These are phyloP conservation scores for Cladosporium cucumerinum DNA, from an alignment of 2,329 filamentous ascomycete genomes.

Conservation along the genomic window DNA sequence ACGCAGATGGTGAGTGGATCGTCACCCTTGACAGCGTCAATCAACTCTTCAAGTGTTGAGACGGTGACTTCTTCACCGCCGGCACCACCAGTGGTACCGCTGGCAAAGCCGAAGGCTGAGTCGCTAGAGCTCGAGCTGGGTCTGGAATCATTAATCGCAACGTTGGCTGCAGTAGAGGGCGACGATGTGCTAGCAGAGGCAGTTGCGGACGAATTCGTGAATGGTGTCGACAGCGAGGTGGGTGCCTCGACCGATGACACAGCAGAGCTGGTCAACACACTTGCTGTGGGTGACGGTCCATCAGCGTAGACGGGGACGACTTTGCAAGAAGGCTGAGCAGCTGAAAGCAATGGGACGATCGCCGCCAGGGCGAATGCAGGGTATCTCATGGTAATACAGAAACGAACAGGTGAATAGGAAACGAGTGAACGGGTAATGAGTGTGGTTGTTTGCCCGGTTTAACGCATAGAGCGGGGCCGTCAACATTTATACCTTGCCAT, in stretches of 20 bases:
- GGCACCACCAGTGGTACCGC: slow-evolving; percentile 45
- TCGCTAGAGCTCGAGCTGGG: neutral
- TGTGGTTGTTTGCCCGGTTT: neutral
- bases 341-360: neutral
- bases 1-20: slow-evolving; percentile 46
- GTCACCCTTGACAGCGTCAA: slow-evolving; percentile 34
- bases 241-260: neutral
- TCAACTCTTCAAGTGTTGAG: slow-evolving; percentile 43
- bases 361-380: neutral
- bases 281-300: neutral
- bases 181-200: neutral
- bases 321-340: neutral
- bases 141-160: neutral
- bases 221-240: neutral
- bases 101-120: slow-evolving; percentile 24
- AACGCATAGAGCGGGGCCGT: neutral
- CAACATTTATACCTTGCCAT: neutral
- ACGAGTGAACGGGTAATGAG: neutral
- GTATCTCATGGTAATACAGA: neutral
- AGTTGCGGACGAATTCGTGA: neutral
- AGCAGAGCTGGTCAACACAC: neutral
- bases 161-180: neutral
- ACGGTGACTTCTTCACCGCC: slow-evolving; percentile 46
- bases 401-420: neutral
- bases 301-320: neutral